Base-by-base conservation (phyloP, 1,139 yeast genomes). In the Diutina siamensis region DNA sequence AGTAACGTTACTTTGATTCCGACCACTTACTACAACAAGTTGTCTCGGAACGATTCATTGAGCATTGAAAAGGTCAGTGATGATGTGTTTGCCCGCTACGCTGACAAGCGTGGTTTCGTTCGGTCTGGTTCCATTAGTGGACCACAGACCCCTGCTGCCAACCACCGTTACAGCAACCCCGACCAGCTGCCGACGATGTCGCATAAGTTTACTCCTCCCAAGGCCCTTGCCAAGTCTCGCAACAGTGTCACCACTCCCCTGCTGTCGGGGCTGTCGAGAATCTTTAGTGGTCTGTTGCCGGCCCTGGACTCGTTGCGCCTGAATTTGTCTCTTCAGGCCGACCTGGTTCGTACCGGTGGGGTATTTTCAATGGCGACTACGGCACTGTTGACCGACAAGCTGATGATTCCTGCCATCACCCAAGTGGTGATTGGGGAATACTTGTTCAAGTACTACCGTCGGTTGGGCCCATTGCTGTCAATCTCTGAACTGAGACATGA, bases 351-450 rank as follows among this genome's bases (percentile, higher is more conserved):
- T 3, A 38, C 42, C 3, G 25, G n/a, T 4, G 42, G 42, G n/a
- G n/a, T 28, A 21, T 28, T 28, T n/a, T 80, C 89, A 1, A 72
- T 84, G 57, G 82, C 81, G 44, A 82, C 92, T 0, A 73, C 80
- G 57, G 81, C 80, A 3, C 81, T 92, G 0, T 64, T 83, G 38
- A 78, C 83, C 3, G 92, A 82, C 52, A 77, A 75, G 46, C 76
- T 79, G 42, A 84, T 86, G 75, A 83, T 86, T 52, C 89, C 94
- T 2, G 92, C 94, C 2, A 77, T 92, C 47, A 84, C 97, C 0
- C 96, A 88, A 61, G 83, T 94, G 7, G 89, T 92, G 45, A 84
- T 89, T 61, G 98, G 98, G 48, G 97, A 89, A 60, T 87, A 80
- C 53, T 68, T 88, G 51, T 83, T 75, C 75, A 92, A 92, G 62